Base-by-base conservation (phyloP, 1,284 basidiomycete genomes). In the Baeospora myosura region DNA sequence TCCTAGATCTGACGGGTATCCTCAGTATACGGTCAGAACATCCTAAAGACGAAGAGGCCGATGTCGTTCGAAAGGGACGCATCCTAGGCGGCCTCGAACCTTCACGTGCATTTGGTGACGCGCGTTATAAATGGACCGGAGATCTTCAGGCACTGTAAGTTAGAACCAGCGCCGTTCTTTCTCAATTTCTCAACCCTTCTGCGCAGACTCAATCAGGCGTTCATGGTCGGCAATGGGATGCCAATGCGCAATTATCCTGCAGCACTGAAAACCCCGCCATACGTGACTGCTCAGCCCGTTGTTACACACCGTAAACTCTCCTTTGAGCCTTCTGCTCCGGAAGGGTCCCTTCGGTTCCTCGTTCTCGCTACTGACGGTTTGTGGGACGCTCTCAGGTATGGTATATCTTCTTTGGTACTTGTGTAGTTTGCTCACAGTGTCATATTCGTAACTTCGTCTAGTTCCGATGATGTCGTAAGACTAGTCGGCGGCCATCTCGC, bases 81-180 rank as follows among this genome's bases (percentile, higher is more conserved):
- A 76, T 97, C 23, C 75, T 97, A 40, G 96, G 96, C 24, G 89
- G 93, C 1, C 73, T 99, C 10, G 93, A 98, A 60, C 96, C 96
- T 17, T 87, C 88, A 20, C 77, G 96, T 46, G 93, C 95, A 1
- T 95, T 94, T 68, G 94, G 94, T 44, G 96, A 98, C 64, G 86
- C 92, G 2, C 75, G 90, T 23, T 98, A 98, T 70, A 97, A 98
- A 59, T 89, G 87, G 87, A 68, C 81, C 24, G 71, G 72, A 28
- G 72, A 76, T 36, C 66, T 89, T 26, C 86, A 89, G 57, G 73
- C 81, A 55, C 68, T 73, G 89, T 91, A 54, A 62, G 81, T 61
- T 5, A 10, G 21, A 31, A 20, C n/a, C 37, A 7, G 2, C 22
- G 4, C 22, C 34, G 38, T 21, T 23, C 18, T 46, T 33, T 31